Evolutionary conservation across 805 yeast species (phyloP), one percentile per base, ranked within the genome.

Genomic region (Middelhovenomyces tepae): DNA sequence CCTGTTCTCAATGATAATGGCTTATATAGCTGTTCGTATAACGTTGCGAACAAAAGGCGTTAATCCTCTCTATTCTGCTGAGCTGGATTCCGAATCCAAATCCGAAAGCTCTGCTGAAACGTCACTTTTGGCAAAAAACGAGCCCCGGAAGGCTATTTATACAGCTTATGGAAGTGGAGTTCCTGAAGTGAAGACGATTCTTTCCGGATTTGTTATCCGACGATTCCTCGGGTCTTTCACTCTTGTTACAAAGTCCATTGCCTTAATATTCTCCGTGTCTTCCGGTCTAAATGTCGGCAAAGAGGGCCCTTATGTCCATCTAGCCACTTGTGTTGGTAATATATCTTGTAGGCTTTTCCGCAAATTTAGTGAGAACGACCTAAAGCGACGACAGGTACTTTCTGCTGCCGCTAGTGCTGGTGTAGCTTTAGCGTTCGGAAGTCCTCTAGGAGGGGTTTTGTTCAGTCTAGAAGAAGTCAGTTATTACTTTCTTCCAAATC

Each of bases 251-350:
- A 73, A 73, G 47, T 57, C 73, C 0, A 38, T 58, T 2, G 70
- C 73, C 0, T 51, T 73, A 16, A 57, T 71, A 1, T 59, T 71
- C 22, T 69, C 76, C 3, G 70, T 73, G 23, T 72, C 77, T 0
- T 69, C 76, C 0, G 79, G 79, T 1, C 56, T 73, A 57, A 53
- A 69, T 8, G 51, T 73, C 7, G 79, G 79, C 1, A 73, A 73
- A 48, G 79, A 73, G 38, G 79, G 79, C 3, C 79, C 79, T 0
- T 73, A 64, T 45, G 79, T 73, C 15, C 79, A 73, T 48, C 57
- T 73, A 29, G 74, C 78, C 0, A 60, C 77, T 2, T 68, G 73
- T 41, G 73, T 70, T 15, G 79, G 79, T 3, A 73, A 73, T 43
- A 62, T 73, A 13, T 45, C 63, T n/a, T 55, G 69, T 26, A 52